Evolutionary conservation across 140 eudicot genomes (phyloP), one percentile per base, ranked within the genome.

Genomic region (Bidens hawaiensis): DNA sequence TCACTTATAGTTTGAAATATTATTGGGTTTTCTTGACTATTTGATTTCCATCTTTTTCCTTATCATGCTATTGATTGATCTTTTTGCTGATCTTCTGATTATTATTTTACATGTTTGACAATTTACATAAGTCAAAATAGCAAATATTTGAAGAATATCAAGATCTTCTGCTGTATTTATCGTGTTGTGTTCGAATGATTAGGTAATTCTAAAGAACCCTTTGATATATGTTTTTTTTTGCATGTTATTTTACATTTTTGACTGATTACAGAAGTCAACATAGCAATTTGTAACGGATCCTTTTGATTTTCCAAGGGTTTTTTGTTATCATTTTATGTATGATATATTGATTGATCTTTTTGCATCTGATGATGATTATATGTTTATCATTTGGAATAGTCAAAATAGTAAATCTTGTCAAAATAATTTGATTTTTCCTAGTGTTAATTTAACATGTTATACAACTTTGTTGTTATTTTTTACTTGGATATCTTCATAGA

Each of bases 131-230:
- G 54, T 60, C 42, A 60, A 67, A 38, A 5, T 53, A 41, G 45
- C 55, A 67, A 60, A 48, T 69, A 43, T 62, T 53, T 48, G 18
- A 41, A 60, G 46, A 48, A 60, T n/a, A n/a, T 59, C 31, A 27
- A 33, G 68, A 48, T 50, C 47, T 69, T 15, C 19, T 58, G 24
- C 41, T 46, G 46, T 23, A 45, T 69, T 69, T 50, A 69, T 24
- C 53, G n/a, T 73, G 61, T 66, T 50, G 23, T 46, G 38, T 62
- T 73, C 60, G 62, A 73, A 30, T 58, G 60, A 19, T 69, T 45
- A 21, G 25, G 54, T 40, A 16, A 42, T 45, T 10, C 10, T 55
- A 47, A 58, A 31, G n/a, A 7, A 27, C 36, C 27, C 47, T 24
- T 48, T 38, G 14, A 21, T 41, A 12, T 43, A 6, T 27, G 46